These are phyloP conservation scores for Plenodomus lindquistii DNA, from an alignment of 2,329 filamentous ascomycete species.

Conservation along the genomic window DNA sequence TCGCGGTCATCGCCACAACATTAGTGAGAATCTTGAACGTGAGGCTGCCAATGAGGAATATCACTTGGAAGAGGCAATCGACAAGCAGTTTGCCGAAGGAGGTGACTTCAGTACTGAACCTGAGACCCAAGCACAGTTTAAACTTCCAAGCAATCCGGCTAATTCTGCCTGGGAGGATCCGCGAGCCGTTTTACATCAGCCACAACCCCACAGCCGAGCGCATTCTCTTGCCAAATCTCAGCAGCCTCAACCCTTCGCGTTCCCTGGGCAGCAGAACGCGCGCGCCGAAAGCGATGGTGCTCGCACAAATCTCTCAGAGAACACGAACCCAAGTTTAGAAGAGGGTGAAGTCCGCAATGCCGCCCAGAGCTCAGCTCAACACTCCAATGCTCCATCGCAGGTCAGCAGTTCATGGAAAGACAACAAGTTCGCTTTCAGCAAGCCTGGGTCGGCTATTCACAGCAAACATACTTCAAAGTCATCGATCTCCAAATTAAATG, in stretches of 20 bases:
- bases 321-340: conserved; percentile 45
- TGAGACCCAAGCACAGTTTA: conserved; percentile 32
- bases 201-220: conserved; percentile 72
- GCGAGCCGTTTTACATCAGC: conserved; percentile 64
- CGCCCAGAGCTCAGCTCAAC: conserved; percentile 31
- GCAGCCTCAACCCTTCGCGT: conserved; percentile 37
- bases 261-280: conserved; percentile 35
- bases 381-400: conserved; percentile 43
- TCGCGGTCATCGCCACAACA: conserved; percentile 67
- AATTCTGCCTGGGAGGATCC: conserved; percentile 40
- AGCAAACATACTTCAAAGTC: conserved; percentile 68
- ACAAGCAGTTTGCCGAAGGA: conserved; percentile 76
- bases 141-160: conserved; percentile 29
- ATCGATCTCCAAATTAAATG: conserved; percentile 80
- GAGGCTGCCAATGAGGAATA: conserved; percentile 87
- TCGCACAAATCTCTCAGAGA: conserved; percentile 45
- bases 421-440: conserved; percentile 39
- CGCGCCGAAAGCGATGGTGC: conserved; percentile 46
- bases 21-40: conserved; percentile 77
- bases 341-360: conserved; percentile 32
- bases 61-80: conserved; percentile 77
- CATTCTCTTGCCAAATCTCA: conserved; percentile 72
- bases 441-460: conserved; percentile 38
- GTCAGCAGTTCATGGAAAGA: conserved; percentile 44
- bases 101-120: conserved; percentile 66